A percentile compares a stretch with the other conserved stretches of the same genome.
These are phyloP conservation scores for Selenicereus undatus DNA, from an alignment of 148 eudicot genomes.

Conservation along the genomic window DNA sequence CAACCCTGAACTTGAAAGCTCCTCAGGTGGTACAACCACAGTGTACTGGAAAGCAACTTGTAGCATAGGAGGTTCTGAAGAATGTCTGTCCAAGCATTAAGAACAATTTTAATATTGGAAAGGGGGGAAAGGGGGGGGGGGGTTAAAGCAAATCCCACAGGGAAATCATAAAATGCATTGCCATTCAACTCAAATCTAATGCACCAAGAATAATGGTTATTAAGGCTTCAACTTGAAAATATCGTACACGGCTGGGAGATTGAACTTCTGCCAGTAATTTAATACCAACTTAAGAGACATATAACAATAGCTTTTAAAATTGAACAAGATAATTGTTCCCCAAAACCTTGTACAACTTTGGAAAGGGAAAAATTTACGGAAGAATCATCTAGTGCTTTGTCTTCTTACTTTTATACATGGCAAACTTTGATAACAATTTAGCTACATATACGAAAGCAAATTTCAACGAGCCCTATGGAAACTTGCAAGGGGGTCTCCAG, in stretches of 20 bases:
- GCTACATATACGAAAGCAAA: neutral
- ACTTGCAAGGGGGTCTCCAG: neutral
- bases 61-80: slow-evolving; percentile 72
- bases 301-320: no score
- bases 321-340: neutral
- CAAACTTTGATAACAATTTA: neutral
- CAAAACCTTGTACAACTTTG: neutral
- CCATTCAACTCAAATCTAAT: neutral
- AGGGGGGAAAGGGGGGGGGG: no score
- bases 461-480: neutral
- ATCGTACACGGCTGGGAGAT: neutral
- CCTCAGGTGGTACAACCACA: slow-evolving; percentile 87
- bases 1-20: slow-evolving; percentile 53
- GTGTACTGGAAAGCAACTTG: slow-evolving; percentile 96
- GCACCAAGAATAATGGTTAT: neutral
- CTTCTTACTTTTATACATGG: neutral
- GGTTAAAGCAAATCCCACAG: neutral
- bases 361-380: neutral
- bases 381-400: neutral
- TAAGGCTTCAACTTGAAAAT: neutral
- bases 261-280: neutral
- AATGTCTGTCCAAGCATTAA: slow-evolving; percentile 47
- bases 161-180: slow-evolving; percentile 5
- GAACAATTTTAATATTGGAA: neutral
- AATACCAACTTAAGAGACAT: neutral